phyloP scores from a whole-genome alignment of 1,284 basidiomycete species.

The Singerocomus inundabilis region DNA sequence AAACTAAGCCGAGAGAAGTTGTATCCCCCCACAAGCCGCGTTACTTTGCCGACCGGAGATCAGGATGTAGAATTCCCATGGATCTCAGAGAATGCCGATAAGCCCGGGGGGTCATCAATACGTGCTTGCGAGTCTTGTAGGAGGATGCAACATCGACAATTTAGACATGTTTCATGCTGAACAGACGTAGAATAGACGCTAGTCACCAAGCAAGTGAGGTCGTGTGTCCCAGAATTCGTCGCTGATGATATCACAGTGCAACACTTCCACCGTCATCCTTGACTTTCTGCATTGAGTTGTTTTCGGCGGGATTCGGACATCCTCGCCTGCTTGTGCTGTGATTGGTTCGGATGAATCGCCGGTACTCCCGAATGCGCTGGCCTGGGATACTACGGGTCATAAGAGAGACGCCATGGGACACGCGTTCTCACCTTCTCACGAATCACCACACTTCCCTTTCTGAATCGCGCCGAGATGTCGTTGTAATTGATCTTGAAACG shows the following conservation, averaged over 20 bases:
- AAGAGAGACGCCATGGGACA: not conserved
- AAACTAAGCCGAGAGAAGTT: not conserved
- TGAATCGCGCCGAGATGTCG: constrained; percentile 65
- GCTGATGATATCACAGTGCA: constrained; percentile 84
- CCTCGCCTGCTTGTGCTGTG: not conserved
- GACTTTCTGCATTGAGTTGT: constrained; percentile 37
- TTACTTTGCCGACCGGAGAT: not conserved
- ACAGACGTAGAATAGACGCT: not conserved
- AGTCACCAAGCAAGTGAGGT: constrained; percentile 44
- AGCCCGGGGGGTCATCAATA: not conserved
- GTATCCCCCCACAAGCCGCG: no score
- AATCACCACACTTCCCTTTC: constrained; percentile 86
- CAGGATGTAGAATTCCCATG: no score
- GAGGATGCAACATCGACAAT: not conserved
- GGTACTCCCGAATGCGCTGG: constrained; percentile 4
- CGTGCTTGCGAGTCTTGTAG: not conserved
- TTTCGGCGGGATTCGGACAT: constrained; percentile 8
- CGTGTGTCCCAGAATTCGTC: constrained; percentile 75
- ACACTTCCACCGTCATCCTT: constrained; percentile 47
- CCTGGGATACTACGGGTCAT: constrained; percentile 1
- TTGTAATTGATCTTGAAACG: constrained; percentile 91
- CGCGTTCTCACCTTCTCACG: constrained; percentile 44
- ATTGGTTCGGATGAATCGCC: not conserved
- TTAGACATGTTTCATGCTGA: not conserved
- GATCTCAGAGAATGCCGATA: no score